Conservation (phyloP, 164 flowering plant species). For the Dillenia turbinata region DNA sequence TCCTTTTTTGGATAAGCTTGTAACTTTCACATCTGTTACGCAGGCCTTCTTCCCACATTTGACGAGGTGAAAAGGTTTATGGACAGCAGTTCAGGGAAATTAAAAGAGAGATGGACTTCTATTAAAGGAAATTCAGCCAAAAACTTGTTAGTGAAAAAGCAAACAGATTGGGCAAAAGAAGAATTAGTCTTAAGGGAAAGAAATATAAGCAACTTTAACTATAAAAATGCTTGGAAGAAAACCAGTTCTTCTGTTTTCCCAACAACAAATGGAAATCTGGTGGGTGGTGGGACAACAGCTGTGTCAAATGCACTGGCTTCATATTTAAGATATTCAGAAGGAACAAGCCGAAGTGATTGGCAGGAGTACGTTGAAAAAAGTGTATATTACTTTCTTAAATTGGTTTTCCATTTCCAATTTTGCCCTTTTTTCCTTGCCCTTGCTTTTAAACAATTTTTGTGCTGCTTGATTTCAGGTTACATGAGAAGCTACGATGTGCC, state of each 20-base stretch:
- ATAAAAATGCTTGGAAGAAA: slow-evolving; percentile 14
- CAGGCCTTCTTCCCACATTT: slow-evolving; percentile 57
- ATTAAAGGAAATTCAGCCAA: slow-evolving; percentile 40
- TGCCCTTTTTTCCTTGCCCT: neutral
- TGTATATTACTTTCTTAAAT: too few species aligned
- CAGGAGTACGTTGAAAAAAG: slow-evolving; percentile 57
- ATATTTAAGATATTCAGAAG: slow-evolving; percentile 77
- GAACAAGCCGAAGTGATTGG: slow-evolving; percentile 72
- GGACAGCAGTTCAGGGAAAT: slow-evolving; percentile 19
- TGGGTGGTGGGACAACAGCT: slow-evolving; percentile 57
- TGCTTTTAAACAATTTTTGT: neutral
- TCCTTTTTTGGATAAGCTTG: neutral
- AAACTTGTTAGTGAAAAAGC: slow-evolving; percentile 19
- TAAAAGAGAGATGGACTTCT: slow-evolving; percentile 32
- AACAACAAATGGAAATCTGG: slow-evolving; percentile 37
- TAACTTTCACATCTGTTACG: slow-evolving; percentile 7
- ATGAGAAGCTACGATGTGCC: slow-evolving; percentile 48
- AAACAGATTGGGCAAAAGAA: slow-evolving; percentile 9
- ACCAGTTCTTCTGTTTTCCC: slow-evolving; percentile 38
- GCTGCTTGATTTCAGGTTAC: slow-evolving; percentile 42
- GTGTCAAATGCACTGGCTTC: slow-evolving; percentile 73
- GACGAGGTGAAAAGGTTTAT: slow-evolving; percentile 53
- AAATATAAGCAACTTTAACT: slow-evolving; percentile 7
- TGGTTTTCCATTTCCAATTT: too few species aligned
- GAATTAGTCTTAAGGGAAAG: slow-evolving; percentile 13